Conservation (phyloP, 805 yeast species). For the Kodamaea leandrae region DNA sequence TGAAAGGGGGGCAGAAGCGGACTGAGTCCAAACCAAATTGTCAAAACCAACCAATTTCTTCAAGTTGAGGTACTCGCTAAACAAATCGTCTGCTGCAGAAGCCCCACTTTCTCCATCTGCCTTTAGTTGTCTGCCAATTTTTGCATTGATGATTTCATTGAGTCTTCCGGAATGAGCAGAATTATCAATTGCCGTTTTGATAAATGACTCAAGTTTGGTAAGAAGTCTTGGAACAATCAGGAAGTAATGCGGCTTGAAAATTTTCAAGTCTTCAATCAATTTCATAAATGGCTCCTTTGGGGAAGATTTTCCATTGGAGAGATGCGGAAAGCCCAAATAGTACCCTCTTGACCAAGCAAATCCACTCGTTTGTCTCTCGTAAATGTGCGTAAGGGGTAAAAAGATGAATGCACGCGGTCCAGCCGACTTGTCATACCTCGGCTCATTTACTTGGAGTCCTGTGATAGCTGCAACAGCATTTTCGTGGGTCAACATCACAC, state of each 20-base stretch:
- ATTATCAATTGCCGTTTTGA: conserved; percentile 11
- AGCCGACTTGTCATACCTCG: conserved; percentile 4
- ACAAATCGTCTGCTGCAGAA: conserved; percentile 15
- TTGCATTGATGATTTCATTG: conserved; percentile 12
- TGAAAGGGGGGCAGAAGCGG: conserved; percentile 34
- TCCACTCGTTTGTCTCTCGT: conserved; percentile 48
- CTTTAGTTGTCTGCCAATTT: conserved; percentile 8
- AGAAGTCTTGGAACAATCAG: conserved; percentile 40
- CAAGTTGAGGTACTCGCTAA: conserved; percentile 13
- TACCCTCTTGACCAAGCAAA: conserved; percentile 47
- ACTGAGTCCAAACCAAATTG: conserved; percentile 18
- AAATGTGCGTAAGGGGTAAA: conserved; percentile 60
- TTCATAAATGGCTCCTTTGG: conserved; percentile 19
- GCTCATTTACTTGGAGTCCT: conserved; percentile 16
- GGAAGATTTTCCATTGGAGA: conserved; percentile 1
- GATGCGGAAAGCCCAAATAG: conserved; percentile 49
- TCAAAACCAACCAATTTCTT: conserved; percentile 18
- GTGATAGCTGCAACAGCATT: conserved; percentile 48
- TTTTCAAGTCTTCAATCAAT: conserved; percentile 29
- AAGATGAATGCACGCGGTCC: conserved; percentile 24
- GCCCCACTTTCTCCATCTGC: conserved; percentile 12
- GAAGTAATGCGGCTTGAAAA: conserved; percentile 28
- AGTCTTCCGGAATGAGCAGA: conserved; percentile 5
- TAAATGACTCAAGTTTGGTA: conserved; percentile 30
- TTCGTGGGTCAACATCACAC: conserved; percentile 56